A percentile compares a stretch with the other conserved stretches of the same genome.
Conservation (phyloP, 192 early-diverging fungal genomes). For the Coemansia sp. region DNA sequence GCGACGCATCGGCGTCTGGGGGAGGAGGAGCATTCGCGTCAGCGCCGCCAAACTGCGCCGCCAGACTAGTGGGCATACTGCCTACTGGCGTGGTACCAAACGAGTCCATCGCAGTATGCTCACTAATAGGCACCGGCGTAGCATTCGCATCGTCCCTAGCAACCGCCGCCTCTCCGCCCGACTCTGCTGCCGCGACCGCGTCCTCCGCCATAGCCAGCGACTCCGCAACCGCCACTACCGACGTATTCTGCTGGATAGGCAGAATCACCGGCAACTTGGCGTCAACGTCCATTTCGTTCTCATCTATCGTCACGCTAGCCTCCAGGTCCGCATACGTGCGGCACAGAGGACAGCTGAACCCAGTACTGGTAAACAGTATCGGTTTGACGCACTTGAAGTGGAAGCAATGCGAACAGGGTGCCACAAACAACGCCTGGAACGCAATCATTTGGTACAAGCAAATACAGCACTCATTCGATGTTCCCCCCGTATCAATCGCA, state of each 20-base stretch:
- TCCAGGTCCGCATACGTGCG: conserved; percentile 90
- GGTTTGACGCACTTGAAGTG: conserved; percentile 92
- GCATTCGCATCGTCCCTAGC: conserved; percentile 38
- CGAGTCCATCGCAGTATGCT: conserved; percentile 40
- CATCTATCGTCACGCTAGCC: conserved; percentile 61
- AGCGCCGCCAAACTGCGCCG: conserved; percentile 4
- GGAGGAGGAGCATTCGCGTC: background rate
- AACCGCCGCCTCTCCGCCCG: conserved; percentile 1
- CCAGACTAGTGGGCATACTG: conserved; percentile 31
- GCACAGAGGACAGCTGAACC: conserved; percentile 88
- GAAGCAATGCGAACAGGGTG: conserved; percentile 90
- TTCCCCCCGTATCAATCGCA: conserved; percentile 28
- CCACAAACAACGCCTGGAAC: conserved; percentile 87
- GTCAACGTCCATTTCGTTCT: conserved; percentile 52
- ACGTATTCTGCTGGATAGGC: conserved; percentile 17
- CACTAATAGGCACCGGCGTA: conserved; percentile 45
- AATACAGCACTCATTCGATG: conserved; percentile 76
- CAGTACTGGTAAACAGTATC: conserved; percentile 65
- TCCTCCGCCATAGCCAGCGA: conserved; percentile 28
- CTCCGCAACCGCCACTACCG: background rate
- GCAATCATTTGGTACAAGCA: conserved; percentile 83
- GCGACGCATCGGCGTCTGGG: conserved; percentile 32
- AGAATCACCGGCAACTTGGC: conserved; percentile 18
- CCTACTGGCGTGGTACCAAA: conserved; percentile 51
- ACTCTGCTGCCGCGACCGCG: conserved; percentile 29